Percentiles rank a stretch among this genome's conserved stretches.
Evolutionary conservation across 1,284 basidiomycete species (phyloP).

Genomic region (Anthracocystis panici-leucophaei): DNA sequence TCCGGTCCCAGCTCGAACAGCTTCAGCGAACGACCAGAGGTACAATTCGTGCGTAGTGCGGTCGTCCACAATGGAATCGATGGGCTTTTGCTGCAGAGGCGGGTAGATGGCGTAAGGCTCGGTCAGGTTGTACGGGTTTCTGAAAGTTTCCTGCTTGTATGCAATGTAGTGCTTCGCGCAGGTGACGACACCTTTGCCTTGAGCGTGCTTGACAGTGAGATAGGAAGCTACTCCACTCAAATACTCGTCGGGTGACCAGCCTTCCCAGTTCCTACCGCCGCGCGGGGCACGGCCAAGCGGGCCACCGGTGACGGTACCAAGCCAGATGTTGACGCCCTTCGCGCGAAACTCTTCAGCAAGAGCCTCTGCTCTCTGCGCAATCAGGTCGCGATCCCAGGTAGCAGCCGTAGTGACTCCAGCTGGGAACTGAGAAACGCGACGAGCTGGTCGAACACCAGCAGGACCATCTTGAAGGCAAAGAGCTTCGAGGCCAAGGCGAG

Average conservation of each 20-base stretch:
- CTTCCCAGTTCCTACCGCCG: conserved; percentile 86
- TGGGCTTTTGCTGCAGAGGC: conserved; percentile 52
- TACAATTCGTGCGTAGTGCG: conserved; percentile 75
- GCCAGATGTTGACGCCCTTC: conserved; percentile 81
- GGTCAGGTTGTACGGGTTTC: conserved; percentile 36
- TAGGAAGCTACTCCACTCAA: conserved; percentile 48
- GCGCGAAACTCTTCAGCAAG: conserved; percentile 82
- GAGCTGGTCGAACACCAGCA: conserved; percentile 74
- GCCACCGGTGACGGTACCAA: conserved; percentile 71
- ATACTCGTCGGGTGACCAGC: conserved; percentile 43
- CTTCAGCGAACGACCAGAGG: conserved; percentile 71
- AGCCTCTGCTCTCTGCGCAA: conserved; percentile 79
- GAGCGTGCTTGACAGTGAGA: conserved; percentile 55
- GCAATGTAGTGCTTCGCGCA: conserved; percentile 70
- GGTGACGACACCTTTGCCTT: conserved; percentile 50
- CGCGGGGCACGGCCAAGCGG: conserved; percentile 74
- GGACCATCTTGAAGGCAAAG: conserved; percentile 76
- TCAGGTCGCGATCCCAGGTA: conserved; percentile 78
- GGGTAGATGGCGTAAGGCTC: conserved; percentile 39
- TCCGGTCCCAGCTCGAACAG: conserved; percentile 71
- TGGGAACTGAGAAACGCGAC: conserved; percentile 74
- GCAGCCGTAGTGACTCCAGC: conserved; percentile 79
- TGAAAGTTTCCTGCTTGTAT: conserved; percentile 62
- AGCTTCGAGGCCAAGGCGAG: conserved; percentile 76
- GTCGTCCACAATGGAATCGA: conserved; percentile 80